phyloP scores from a whole-genome alignment of 352 stramenopile species.

The Globisporangium splendens region DNA sequence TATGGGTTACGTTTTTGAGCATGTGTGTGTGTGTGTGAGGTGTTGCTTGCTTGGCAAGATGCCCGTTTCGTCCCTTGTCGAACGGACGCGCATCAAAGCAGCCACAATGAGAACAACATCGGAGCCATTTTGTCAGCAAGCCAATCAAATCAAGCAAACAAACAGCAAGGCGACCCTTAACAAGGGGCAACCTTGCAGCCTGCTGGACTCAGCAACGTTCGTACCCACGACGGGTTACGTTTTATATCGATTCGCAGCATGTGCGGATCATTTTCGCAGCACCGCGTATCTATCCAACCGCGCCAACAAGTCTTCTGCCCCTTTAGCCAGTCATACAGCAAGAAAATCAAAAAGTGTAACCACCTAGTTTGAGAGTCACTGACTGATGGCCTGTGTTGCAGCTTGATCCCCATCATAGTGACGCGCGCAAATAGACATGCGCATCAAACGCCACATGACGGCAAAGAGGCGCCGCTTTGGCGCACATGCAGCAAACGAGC shows the following conservation, averaged over 20 bases:
- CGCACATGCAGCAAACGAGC: neutral
- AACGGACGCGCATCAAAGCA: neutral
- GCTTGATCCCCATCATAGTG: neutral
- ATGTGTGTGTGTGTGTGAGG: too few species aligned
- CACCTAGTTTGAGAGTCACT: neutral
- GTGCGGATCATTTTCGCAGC: neutral
- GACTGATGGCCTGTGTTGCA: neutral
- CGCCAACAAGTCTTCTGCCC: too few species aligned
- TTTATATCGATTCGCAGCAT: neutral
- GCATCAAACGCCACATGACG: neutral
- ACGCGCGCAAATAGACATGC: neutral
- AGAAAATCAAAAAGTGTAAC: neutral
- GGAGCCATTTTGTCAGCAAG: neutral
- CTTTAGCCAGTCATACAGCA: too few species aligned
- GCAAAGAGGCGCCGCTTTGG: too few species aligned
- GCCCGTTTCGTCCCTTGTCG: neutral
- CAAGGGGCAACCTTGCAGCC: neutral
- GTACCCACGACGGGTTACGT: too few species aligned
- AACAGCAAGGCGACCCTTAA: neutral
- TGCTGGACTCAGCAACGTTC: too few species aligned
- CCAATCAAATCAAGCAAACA: neutral
- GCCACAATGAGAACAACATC: neutral
- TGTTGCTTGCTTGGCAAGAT: neutral
- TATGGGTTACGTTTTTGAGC: neutral
- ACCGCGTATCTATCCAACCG: neutral